A percentile compares a stretch with the other conserved stretches of the same genome.
These are phyloP conservation scores for Apiospora sp. DNA, from an alignment of 2,329 filamentous ascomycete genomes.

Conservation along the genomic window DNA sequence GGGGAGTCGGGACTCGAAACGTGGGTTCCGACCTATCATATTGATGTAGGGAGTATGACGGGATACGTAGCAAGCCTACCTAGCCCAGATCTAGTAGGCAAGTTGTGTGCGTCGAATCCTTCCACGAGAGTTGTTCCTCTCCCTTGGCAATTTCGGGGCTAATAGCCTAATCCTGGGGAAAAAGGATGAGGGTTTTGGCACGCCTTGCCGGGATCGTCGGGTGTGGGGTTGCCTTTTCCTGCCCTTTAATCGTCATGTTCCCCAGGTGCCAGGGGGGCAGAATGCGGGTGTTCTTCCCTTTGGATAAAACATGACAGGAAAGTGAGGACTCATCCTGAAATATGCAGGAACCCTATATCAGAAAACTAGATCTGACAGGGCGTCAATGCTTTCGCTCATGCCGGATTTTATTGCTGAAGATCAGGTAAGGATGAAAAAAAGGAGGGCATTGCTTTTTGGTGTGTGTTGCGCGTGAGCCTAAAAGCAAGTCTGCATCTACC, in stretches of 20 bases:
- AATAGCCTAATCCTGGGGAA: constrained; percentile 19
- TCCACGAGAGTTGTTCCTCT: constrained; percentile 7
- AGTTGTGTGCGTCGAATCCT: neutral
- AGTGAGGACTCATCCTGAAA: constrained; percentile 4
- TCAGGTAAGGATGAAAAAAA: neutral
- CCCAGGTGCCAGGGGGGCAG: neutral
- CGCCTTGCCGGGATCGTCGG: constrained; percentile 3
- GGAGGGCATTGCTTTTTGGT: neutral
- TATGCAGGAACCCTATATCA: constrained; percentile 17
- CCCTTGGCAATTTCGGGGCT: constrained; percentile 13
- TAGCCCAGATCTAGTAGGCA: neutral
- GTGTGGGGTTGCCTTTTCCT: neutral
- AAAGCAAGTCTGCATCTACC: constrained; percentile 18
- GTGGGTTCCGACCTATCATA: constrained; percentile 8
- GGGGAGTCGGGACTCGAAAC: neutral
- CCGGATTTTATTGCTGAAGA: neutral
- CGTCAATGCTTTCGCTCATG: neutral
- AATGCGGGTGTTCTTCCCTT: neutral
- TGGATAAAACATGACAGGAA: constrained; percentile 19
- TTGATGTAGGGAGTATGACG: constrained; percentile 1
- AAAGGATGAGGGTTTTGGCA: neutral
- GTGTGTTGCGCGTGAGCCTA: constrained; percentile 9
- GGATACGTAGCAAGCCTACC: constrained; percentile 18
- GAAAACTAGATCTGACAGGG: constrained; percentile 14
- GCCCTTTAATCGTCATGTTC: neutral